Conservation (phyloP, 2,329 filamentous ascomycete genomes). For the Aspergillus thermomutatus region DNA sequence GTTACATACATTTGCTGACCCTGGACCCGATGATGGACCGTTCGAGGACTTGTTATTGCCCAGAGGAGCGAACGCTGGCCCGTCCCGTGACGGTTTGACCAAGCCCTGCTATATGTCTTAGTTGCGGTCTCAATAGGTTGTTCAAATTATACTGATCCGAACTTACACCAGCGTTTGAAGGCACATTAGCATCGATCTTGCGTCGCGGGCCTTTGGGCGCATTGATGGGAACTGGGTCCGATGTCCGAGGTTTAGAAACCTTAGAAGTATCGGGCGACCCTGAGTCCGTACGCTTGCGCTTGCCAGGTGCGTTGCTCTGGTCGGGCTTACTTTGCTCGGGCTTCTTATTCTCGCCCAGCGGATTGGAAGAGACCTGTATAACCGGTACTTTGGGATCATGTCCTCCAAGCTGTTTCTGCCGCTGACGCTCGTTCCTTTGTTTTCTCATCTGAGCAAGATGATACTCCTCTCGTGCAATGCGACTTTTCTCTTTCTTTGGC, state of each 20-base stretch:
- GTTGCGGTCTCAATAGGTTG: neutral
- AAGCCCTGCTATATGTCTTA: conserved; percentile 27
- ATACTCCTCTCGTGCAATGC: conserved; percentile 37
- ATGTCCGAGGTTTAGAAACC: conserved; percentile 26
- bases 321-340: conserved; percentile 8
- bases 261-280: conserved; percentile 20
- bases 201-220: conserved; percentile 23
- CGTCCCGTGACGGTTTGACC: conserved; percentile 39
- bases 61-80: conserved; percentile 27
- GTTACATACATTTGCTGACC: conserved; percentile 20
- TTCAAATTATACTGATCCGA: neutral
- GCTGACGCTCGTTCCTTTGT: conserved; percentile 35
- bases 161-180: conserved; percentile 17
- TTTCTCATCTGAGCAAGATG: conserved; percentile 32
- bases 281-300: conserved; percentile 34
- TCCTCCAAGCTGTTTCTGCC: conserved; percentile 40
- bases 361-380: conserved; percentile 29
- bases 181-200: conserved; percentile 24
- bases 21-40: conserved; percentile 13
- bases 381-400: conserved; percentile 45
- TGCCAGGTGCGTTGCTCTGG: conserved; percentile 17
- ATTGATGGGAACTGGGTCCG: conserved; percentile 20
- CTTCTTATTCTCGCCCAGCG: conserved; percentile 8
- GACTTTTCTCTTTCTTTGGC: conserved; percentile 34
- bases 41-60: conserved; percentile 13